phyloP scores from a whole-genome alignment of 2,329 filamentous ascomycete species.

The Aureobasidium uvarum region DNA sequence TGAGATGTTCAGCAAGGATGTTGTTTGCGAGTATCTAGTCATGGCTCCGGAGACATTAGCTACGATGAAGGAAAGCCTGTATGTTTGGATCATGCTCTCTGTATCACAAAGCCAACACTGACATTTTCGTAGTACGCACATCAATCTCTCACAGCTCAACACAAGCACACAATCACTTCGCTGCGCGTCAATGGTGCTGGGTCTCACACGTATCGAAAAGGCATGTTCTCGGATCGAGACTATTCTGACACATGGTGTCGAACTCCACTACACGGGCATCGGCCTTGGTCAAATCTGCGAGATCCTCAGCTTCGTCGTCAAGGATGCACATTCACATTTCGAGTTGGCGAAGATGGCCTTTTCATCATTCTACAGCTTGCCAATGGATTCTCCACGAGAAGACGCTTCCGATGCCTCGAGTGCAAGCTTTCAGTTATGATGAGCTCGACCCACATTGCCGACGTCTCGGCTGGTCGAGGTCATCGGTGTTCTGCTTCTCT shows the following conservation, averaged over 20 bases:
- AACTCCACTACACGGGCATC: conserved; percentile 12
- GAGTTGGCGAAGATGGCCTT: background rate
- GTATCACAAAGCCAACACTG: background rate
- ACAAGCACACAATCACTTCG: conserved; percentile 20
- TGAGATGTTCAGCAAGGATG: conserved; percentile 11
- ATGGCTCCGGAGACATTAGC: background rate
- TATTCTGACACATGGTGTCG: conserved; percentile 11
- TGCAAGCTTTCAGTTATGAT: background rate
- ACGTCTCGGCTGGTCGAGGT: background rate
- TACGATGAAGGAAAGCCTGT: conserved; percentile 14
- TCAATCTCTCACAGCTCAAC: background rate
- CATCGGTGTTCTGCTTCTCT: background rate
- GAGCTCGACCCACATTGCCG: too few species aligned
- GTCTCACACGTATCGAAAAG: conserved; percentile 17
- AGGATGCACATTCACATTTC: conserved; percentile 9
- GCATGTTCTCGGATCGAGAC: conserved; percentile 5
- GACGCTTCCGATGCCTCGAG: background rate
- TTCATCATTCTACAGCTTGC: background rate
- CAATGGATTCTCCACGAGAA: background rate
- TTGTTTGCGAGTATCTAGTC: conserved; percentile 4
- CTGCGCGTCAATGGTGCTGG: conserved; percentile 8
- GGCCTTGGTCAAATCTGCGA: conserved; percentile 9
- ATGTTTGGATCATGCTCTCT: too few species aligned
- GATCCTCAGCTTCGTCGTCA: background rate
- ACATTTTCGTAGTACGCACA: background rate